Evolutionary conservation across 805 yeast genomes (phyloP).

Genomic region (Candida dajiaensis): DNA sequence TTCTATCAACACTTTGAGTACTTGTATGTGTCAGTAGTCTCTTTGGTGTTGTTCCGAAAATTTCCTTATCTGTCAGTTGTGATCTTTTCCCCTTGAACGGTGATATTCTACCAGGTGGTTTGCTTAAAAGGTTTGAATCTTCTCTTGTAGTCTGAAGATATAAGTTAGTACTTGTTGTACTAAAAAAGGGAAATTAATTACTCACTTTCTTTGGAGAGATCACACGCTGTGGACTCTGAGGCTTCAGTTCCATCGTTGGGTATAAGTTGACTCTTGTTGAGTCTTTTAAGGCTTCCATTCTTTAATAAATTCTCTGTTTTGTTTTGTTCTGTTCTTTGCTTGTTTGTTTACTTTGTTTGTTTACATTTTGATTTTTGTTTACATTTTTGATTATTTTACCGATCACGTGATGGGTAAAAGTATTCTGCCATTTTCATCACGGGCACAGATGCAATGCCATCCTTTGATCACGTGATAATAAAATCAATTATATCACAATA

Average conservation of each 20-base stretch:
- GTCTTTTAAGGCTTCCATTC: constrained; percentile 8
- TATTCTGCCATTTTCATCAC: too few relatives aligned
- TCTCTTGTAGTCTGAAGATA: background rate
- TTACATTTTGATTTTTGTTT: too few relatives aligned
- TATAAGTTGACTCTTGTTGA: background rate
- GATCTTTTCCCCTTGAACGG: constrained; percentile 21
- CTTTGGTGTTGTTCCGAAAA: constrained; percentile 26
- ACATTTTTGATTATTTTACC: too few relatives aligned
- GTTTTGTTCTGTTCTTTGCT: background rate
- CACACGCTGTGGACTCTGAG: background rate
- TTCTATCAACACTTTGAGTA: constrained; percentile 27
- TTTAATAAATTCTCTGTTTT: background rate
- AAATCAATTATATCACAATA: too few relatives aligned
- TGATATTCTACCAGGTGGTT: constrained; percentile 21
- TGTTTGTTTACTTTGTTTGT: background rate
- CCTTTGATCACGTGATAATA: too few relatives aligned
- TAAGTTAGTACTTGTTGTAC: background rate
- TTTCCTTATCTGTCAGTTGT: constrained; percentile 9
- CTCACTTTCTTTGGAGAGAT: background rate
- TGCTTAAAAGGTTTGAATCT: constrained; percentile 1
- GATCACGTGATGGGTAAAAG: too few relatives aligned
- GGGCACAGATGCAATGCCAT: too few relatives aligned
- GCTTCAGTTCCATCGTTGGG: background rate
- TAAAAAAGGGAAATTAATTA: background rate
- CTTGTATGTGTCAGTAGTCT: constrained; percentile 17